Evolutionary conservation across 768 basidiomycete genomes (phyloP).

Genomic region (Russula brevipes): DNA sequence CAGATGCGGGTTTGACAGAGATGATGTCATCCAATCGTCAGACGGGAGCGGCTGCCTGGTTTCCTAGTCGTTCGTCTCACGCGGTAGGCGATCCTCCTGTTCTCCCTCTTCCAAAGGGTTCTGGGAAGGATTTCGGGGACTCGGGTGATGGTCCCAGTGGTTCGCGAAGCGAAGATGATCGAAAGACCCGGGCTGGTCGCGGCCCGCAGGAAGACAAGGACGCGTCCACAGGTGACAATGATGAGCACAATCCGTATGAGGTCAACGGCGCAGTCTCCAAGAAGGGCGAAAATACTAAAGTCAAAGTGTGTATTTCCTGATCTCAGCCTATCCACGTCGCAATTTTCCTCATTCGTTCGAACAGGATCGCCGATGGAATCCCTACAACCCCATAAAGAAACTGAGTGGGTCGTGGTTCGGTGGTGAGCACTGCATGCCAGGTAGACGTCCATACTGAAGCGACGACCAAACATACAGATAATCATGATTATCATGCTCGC

Average conservation of each 20-base stretch:
- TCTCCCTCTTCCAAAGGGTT: conserved; percentile 10
- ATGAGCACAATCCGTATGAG: neutral
- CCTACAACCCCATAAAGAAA: conserved; percentile 23
- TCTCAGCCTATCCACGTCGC: neutral
- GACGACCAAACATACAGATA: neutral
- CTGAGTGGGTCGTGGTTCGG: conserved; percentile 25
- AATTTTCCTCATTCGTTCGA: neutral
- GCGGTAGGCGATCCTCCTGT: neutral
- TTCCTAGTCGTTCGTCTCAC: neutral
- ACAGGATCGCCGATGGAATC: conserved; percentile 25
- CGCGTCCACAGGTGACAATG: neutral
- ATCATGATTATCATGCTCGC: conserved; percentile 2
- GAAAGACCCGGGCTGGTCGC: neutral
- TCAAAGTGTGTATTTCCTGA: conserved; percentile 3
- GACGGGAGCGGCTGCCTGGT: neutral
- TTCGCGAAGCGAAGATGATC: neutral
- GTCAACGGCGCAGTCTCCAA: neutral
- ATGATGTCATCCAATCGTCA: neutral
- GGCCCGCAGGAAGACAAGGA: neutral
- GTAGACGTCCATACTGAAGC: neutral
- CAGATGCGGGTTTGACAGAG: neutral
- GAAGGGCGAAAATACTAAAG: conserved; percentile 11
- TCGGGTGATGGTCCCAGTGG: neutral
- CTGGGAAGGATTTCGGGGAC: neutral
- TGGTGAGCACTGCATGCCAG: neutral